Conservation (phyloP, 2,329 filamentous ascomycete genomes). For the Trichoderma sp. region DNA sequence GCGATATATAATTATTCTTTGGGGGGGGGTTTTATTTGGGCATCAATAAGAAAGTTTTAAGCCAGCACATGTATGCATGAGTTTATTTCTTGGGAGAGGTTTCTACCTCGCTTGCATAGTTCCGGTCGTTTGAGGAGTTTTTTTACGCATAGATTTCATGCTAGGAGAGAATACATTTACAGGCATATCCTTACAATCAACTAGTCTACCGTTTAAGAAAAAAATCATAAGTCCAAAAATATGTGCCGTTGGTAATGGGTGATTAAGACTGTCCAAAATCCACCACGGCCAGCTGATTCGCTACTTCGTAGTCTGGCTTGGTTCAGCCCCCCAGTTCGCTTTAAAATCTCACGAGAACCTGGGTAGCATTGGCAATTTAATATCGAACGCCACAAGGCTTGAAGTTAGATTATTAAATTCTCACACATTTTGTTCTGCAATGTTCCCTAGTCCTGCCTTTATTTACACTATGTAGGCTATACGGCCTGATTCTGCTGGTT, state of each 20-base stretch:
- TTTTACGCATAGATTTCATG: not conserved
- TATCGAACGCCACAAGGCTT: not conserved
- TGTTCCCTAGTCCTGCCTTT: not conserved
- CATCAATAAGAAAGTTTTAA: not conserved
- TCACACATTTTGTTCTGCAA: not conserved
- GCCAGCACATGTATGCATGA: constrained; percentile 4
- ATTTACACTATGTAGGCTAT: not conserved
- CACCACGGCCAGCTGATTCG: not conserved
- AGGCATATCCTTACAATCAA: not conserved
- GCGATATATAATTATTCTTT: not conserved
- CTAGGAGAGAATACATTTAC: not conserved
- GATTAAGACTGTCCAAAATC: not conserved
- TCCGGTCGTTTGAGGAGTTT: constrained; percentile 1
- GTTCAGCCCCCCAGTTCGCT: not conserved
- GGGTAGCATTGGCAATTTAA: not conserved
- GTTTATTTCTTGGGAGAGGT: not conserved
- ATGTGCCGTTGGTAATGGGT: constrained; percentile 3
- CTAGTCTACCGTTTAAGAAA: not conserved
- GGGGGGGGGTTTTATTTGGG: not conserved
- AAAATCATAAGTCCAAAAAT: not conserved
- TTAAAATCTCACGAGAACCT: constrained; percentile 22
- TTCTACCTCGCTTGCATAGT: not conserved
- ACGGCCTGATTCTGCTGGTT: not conserved
- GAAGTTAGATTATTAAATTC: constrained; percentile 3
- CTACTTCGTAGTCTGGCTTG: not conserved